Base-by-base conservation (phyloP, 2,329 filamentous ascomycete genomes). In the Hypoxylon sp. region DNA sequence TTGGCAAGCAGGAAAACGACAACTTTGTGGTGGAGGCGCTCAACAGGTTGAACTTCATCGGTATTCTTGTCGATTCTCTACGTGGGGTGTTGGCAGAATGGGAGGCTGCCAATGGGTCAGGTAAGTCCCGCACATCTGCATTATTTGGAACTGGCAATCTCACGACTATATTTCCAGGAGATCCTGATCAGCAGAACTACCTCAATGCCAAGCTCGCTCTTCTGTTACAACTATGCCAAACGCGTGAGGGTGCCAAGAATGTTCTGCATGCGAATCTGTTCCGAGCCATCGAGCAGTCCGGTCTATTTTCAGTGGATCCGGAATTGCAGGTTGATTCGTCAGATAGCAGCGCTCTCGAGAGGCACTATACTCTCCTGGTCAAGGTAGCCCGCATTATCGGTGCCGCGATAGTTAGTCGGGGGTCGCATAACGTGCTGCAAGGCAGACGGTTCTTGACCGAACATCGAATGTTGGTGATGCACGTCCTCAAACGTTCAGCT, bases 201-300 rank as follows among this genome's bases (percentile, higher is more conserved):
- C 82, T 84, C 65, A 82, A 95, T 75, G 91, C 94, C 49, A 91
- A 93, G 69, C 86, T 98, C 30, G 89, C 93, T 1, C 87, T 99
- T 14, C 87, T 99, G 25, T 86, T 97, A 23, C 91, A 94, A 70
- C 87, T 98, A 56, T 92, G 92, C 60, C 93, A 97, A 78, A 95
- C 91, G 1, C 90, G 92, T 63, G 83, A 87, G n/a, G 97, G 96
- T 28, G 94, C 96, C 50, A 91, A 91, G 63, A 89, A 93, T 69
- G 89, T 98, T n/a, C 85, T 98, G 45, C 94, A 97, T 75, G 92
- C 93, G 7, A 95, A 95, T 68, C 86, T 99, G 4, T 95, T 99
- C 82, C 87, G 90, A 48, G 87, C 93, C 0, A 83, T 98, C 28
- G 91, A 92, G 68, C 88, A 91, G 61, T 97, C 94, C 0, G 89